Conservation (phyloP, 495 filamentous ascomycete species). For the Neurospora sp. region DNA sequence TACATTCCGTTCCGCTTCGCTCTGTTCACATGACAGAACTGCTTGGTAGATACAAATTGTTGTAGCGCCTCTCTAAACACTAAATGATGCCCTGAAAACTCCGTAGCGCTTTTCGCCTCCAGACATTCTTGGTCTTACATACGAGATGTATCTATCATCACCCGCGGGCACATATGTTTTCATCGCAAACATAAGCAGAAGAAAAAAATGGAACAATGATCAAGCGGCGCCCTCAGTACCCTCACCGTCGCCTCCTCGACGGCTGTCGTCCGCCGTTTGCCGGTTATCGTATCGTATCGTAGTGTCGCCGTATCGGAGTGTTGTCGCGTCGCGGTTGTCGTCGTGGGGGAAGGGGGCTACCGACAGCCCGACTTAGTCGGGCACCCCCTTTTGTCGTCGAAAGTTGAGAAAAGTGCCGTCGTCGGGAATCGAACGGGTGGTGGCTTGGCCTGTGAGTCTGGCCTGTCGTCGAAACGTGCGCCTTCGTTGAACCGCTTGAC, state of each 20-base stretch:
- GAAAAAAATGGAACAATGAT: neutral
- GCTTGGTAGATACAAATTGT: neutral
- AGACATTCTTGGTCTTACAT: neutral
- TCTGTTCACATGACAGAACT: neutral
- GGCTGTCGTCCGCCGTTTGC: neutral
- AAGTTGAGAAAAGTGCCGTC: neutral
- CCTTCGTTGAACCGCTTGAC: neutral
- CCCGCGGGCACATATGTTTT: no score
- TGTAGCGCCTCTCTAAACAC: no score
- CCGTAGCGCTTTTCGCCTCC: neutral
- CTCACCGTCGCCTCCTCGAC: neutral
- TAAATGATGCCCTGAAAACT: neutral
- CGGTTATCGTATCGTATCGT: neutral
- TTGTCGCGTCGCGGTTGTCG: no score
- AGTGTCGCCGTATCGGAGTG: no score
- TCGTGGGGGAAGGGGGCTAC: neutral
- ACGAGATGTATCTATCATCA: neutral
- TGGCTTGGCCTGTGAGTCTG: neutral
- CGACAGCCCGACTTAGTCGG: neutral
- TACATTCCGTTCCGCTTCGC: neutral
- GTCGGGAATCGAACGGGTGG: neutral
- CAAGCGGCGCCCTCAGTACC: neutral
- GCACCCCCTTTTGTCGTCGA: neutral
- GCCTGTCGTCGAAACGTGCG: neutral
- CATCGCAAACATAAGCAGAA: neutral